Base-by-base conservation (phyloP, 345 rosid species). In the Sapria himalayana region DNA sequence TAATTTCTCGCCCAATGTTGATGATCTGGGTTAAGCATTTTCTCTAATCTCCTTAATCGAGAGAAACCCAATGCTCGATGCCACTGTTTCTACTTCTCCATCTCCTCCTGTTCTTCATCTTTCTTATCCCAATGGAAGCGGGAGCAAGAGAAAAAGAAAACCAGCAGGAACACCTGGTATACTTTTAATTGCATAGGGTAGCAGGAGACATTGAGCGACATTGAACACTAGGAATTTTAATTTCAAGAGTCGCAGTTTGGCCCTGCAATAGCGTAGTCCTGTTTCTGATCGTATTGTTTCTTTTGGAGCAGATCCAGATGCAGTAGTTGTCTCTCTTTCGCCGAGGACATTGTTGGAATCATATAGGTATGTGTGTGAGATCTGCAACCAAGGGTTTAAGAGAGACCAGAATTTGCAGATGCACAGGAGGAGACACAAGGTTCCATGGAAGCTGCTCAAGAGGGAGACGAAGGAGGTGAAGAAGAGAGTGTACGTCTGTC, bases 131-230 rank as follows among this genome's bases (percentile, higher is more conserved):
- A 73, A 62, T 69, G 86, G 71, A 58, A 45, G 57, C 70, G 39
- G 61, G 55, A 65, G 60, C 44, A 79, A 68, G 50, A 67, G 85
- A 43, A 79, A 70, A 72, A 63, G 92, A 48, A 79, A 76, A 55
- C 85, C 92, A 37, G 92, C 92, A 16, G 92, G 92, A 43, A 75
- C 85, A n/a, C 92, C 92, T 57, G 85, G 92, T 78, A 62, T n/a
- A n/a, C n/a, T n/a, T n/a, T n/a, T n/a, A n/a, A n/a, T n/a, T n/a
- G n/a, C n/a, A n/a, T n/a, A n/a, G n/a, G n/a, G n/a, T n/a, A n/a
- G n/a, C n/a, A n/a, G n/a, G 1, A n/a, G 4, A 3, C 9, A 12
- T 9, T 19, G n/a, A n/a, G n/a, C n/a, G n/a, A n/a, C n/a, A n/a
- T n/a, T n/a, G n/a, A n/a, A n/a, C n/a, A n/a, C n/a, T n/a, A n/a